A percentile compares a stretch with the other conserved stretches of the same genome.
These are phyloP conservation scores for Mycena amicta DNA, from an alignment of 768 basidiomycete species.

Conservation along the genomic window DNA sequence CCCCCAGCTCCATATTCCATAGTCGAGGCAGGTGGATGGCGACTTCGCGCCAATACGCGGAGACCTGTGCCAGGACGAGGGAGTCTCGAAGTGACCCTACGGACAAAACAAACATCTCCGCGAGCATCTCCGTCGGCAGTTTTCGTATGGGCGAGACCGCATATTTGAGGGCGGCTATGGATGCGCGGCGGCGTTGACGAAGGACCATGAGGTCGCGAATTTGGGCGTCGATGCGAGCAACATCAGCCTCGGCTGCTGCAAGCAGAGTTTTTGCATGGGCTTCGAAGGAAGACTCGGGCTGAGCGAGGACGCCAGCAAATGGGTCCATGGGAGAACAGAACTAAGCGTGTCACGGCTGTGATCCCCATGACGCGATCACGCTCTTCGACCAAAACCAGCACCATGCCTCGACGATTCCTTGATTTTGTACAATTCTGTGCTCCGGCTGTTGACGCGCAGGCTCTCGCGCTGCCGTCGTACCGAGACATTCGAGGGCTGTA, in stretches of 20 bases:
- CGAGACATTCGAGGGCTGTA: too few species aligned
- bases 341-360: too few species aligned
- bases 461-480: too few species aligned
- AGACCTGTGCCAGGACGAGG: not conserved
- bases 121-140: slow-evolving; percentile 2
- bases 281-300: not conserved
- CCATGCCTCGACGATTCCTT: too few species aligned
- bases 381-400: too few species aligned
- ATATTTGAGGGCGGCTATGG: not conserved
- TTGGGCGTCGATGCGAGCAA: not conserved
- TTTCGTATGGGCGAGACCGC: slow-evolving; percentile 1
- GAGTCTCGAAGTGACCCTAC: not conserved
- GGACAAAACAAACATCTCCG: not conserved
- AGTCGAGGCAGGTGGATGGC: too few species aligned
- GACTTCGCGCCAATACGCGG: not conserved
- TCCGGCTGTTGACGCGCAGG: too few species aligned
- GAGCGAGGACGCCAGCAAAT: too few species aligned
- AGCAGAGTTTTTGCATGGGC: not conserved
- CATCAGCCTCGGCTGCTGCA: not conserved
- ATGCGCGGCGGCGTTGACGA: not conserved
- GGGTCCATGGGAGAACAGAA: too few species aligned
- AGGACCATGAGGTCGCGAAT: not conserved
- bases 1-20: too few species aligned
- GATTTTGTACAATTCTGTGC: too few species aligned
- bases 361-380: too few species aligned